Base-by-base conservation (phyloP, 2,329 filamentous ascomycete species). In the Diplodia sapinea region DNA sequence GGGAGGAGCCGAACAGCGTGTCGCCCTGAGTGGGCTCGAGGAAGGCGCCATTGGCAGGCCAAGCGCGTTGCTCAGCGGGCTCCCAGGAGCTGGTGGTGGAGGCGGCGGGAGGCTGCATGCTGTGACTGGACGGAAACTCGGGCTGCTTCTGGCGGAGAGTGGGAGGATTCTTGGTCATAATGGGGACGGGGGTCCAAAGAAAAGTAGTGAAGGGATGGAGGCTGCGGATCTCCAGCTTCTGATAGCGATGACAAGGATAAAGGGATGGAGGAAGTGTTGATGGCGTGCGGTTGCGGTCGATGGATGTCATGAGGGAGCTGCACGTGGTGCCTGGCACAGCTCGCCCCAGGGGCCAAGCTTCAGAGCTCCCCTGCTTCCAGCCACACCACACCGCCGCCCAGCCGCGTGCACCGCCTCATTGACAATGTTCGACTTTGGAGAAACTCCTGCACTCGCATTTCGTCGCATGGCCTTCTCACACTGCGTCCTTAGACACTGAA, bases 121-220 rank as follows among this genome's bases (percentile, higher is more conserved):
- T 65, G 66, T 49, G 31, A 38, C 29, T 29, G 73, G 73, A 20
- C 40, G n/a, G 65, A 74, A 76, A 43, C 76, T 74, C 26, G 77
- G 76, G 59, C 78, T 47, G 43, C n/a, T 75, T 15, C n/a, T 15
- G 57, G 75, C 73, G 70, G 77, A 78, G 43, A 77, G 76, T 68
- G n/a, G 77, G 77, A 29, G 75, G 73, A 43, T 78, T 79, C 69
- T 73, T 78, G 11, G 78, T 79, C 78, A 79, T 79, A 43, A 50
- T 73, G 59, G 33, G 31, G 40, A 26, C 20, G 17, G 38, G n/a
- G 17, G 43, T 8, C 13, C 15, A 51, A 23, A 36, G 33, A 38
- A n/a, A n/a, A 5, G 6, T 23, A 23, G 12, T 29, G 33, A 8
- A 47, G 15, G 20, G 33, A 31, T 43, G 49, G 17, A 12, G 49